Percentiles rank a stretch among this genome's conserved stretches.
Conservation (phyloP, 768 basidiomycete genomes). For the Lactarius pseudohatsudake region DNA sequence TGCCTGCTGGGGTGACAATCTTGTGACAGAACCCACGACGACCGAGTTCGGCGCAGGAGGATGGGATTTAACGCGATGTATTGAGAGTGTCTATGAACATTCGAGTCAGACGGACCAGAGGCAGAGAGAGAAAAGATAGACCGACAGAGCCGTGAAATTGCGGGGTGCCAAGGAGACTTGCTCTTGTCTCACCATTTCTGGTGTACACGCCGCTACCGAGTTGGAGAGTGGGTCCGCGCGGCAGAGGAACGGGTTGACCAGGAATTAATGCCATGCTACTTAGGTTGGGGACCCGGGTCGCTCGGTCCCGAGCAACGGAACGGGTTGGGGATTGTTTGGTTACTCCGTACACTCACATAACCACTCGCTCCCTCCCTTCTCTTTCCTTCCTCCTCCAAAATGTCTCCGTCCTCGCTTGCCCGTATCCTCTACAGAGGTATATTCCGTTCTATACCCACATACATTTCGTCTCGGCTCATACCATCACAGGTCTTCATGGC, state of each 20-base stretch:
- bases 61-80: slow-evolving; percentile 65
- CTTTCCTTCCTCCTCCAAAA: slow-evolving; percentile 35
- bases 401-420: slow-evolving; percentile 61
- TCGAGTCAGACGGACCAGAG: slow-evolving; percentile 28
- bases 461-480: slow-evolving; percentile 41
- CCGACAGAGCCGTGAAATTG: slow-evolving; percentile 64
- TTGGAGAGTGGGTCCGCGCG: slow-evolving; percentile 53
- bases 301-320: slow-evolving; percentile 1
- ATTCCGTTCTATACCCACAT: slow-evolving; percentile 62
- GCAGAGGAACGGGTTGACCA: slow-evolving; percentile 70
- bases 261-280: slow-evolving; percentile 54
- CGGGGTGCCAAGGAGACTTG: slow-evolving; percentile 69
- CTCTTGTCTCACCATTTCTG: slow-evolving; percentile 61
- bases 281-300: background rate
- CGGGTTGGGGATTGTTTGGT: slow-evolving; percentile 29
- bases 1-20: slow-evolving; percentile 82
- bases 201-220: slow-evolving; percentile 67
- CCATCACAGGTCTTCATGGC: slow-evolving; percentile 68
- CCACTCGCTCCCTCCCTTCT: slow-evolving; percentile 15
- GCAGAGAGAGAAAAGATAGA: slow-evolving; percentile 38
- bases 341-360: slow-evolving; percentile 31
- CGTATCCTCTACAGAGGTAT: slow-evolving; percentile 67
- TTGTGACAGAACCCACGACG: slow-evolving; percentile 78
- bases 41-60: slow-evolving; percentile 75
- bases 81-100: slow-evolving; percentile 53